These are phyloP conservation scores for Annulohypoxylon nitens DNA, from an alignment of 495 filamentous ascomycete genomes.

Conservation along the genomic window DNA sequence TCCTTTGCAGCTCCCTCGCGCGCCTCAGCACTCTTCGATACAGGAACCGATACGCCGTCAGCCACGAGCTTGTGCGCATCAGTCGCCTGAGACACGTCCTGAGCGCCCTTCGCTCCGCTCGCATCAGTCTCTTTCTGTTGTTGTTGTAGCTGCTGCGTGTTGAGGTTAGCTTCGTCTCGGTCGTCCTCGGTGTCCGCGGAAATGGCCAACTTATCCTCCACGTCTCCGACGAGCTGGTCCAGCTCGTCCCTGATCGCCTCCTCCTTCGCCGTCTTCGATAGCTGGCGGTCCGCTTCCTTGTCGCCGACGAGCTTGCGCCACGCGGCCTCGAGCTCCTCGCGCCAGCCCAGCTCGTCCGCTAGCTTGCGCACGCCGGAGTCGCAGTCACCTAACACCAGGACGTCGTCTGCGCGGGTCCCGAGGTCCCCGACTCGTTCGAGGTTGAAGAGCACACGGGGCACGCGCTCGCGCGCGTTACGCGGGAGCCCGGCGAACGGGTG, in stretches of 20 bases:
- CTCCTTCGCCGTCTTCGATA: constrained; percentile 41
- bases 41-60: constrained; percentile 5
- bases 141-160: background rate
- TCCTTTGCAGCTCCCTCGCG: background rate
- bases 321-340: constrained; percentile 78
- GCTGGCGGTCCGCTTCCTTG: constrained; percentile 58
- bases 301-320: constrained; percentile 60
- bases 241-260: constrained; percentile 51
- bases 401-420: constrained; percentile 81
- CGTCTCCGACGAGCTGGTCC: constrained; percentile 52
- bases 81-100: constrained; percentile 9
- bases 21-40: background rate
- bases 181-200: constrained; percentile 43
- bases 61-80: constrained; percentile 29
- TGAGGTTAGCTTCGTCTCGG: constrained; percentile 43
- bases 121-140: constrained; percentile 34
- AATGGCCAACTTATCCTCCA: constrained; percentile 57
- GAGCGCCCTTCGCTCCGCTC: background rate
- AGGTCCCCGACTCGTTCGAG: constrained; percentile 85
- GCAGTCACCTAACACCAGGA: constrained; percentile 79
- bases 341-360: constrained; percentile 86
- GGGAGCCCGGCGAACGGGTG: constrained; percentile 92
- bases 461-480: constrained; percentile 65
- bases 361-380: constrained; percentile 87
- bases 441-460: constrained; percentile 88